These are phyloP conservation scores for Nitzschia palea DNA, from an alignment of 108 stramenopile genomes.

Conservation along the genomic window DNA sequence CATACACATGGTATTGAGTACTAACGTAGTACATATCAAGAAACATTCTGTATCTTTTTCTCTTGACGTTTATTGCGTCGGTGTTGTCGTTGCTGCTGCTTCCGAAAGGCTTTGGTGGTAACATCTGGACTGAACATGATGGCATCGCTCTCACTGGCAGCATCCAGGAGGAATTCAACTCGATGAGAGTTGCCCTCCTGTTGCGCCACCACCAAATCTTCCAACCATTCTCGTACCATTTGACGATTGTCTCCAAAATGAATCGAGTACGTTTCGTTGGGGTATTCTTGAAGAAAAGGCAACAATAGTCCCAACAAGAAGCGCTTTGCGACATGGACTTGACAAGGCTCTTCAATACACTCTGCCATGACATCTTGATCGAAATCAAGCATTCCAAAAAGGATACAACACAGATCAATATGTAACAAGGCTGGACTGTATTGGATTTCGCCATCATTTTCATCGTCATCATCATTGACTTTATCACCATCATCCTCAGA, in stretches of 20 bases:
- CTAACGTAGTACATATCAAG: no score
- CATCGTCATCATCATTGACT: slow-evolving; percentile 14
- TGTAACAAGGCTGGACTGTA: slow-evolving; percentile 68
- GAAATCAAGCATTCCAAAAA: slow-evolving; percentile 47
- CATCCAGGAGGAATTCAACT: not conserved
- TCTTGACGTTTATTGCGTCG: not conserved
- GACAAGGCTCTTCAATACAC: not conserved
- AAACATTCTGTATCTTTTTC: no score
- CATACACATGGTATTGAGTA: no score
- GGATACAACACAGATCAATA: slow-evolving; percentile 57
- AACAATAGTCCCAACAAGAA: slow-evolving; percentile 33
- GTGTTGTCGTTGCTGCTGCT: slow-evolving; percentile 14
- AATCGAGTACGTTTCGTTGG: slow-evolving; percentile 40
- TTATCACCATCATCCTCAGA: not conserved
- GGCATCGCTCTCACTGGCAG: slow-evolving; percentile 37
- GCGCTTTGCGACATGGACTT: slow-evolving; percentile 4
- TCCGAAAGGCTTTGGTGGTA: not conserved
- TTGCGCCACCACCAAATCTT: slow-evolving; percentile 21
- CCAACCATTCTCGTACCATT: slow-evolving; percentile 46
- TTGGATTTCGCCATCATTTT: slow-evolving; percentile 68
- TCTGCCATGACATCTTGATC: slow-evolving; percentile 15
- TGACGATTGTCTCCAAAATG: slow-evolving; percentile 43
- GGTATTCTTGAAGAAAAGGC: slow-evolving; percentile 47
- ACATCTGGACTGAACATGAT: slow-evolving; percentile 52
- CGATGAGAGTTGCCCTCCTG: not conserved